Evolutionary conservation across 2,329 filamentous ascomycete genomes (phyloP).

Genomic region (Aspergillus glaucus): DNA sequence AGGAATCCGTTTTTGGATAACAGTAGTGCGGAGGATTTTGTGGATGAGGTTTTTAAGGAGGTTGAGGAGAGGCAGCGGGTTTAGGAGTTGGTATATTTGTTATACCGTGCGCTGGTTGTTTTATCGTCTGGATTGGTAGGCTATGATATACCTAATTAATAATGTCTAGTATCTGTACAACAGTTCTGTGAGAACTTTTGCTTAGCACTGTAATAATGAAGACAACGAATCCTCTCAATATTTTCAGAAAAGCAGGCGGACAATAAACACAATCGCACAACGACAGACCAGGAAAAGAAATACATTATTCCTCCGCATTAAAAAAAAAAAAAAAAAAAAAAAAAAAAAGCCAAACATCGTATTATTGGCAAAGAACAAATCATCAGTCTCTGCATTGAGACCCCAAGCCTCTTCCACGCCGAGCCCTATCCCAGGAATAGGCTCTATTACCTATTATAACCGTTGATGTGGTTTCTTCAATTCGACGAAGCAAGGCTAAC

Average conservation of each 20-base stretch:
- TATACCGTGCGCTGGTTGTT: no score
- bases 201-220: no score
- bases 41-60: no score
- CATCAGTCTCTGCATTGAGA: background rate
- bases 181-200: no score
- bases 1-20: no score
- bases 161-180: background rate
- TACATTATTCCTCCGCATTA: constrained; percentile 42
- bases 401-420: background rate
- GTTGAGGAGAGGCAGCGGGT: no score
- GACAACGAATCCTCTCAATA: no score
- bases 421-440: background rate
- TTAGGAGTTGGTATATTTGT: no score
- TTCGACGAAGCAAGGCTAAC: background rate
- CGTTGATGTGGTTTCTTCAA: background rate
- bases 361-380: background rate
- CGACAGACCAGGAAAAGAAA: constrained; percentile 33
- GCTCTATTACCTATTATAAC: background rate
- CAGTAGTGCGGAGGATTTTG: no score
- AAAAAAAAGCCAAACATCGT: background rate
- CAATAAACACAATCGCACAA: background rate
- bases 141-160: no score
- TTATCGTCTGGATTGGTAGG: no score
- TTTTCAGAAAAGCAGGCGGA: no score
- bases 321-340: background rate